phyloP scores from a whole-genome alignment of 108 stramenopile genomes.

The Nitzschia sp. region DNA sequence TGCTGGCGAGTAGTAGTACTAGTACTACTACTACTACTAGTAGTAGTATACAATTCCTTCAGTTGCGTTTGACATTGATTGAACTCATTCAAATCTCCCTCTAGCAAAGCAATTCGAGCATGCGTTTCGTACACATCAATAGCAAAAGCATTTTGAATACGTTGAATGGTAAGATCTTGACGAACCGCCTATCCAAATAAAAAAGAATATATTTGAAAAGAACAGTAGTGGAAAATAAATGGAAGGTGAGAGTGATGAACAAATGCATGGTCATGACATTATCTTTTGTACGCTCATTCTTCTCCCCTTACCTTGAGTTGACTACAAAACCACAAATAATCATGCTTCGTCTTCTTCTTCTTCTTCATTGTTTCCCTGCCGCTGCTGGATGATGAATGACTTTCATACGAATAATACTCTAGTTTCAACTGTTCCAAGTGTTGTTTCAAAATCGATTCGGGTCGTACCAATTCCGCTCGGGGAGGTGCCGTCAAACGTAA shows the following conservation, averaged over 20 bases:
- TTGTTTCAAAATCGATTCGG: constrained; percentile 50
- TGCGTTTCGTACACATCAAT: constrained; percentile 94
- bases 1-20: constrained; percentile 4
- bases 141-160: constrained; percentile 85
- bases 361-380: constrained; percentile 25
- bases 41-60: constrained; percentile 62
- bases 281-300: too few species aligned
- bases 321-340: constrained; percentile 90
- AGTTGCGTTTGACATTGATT: constrained; percentile 97
- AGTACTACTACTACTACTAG: constrained; percentile 22
- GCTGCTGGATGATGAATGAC: too few species aligned
- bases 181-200: constrained; percentile 78
- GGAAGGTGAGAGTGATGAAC: neutral
- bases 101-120: constrained; percentile 91
- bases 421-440: constrained; percentile 58
- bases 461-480: constrained; percentile 68
- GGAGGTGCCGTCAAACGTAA: constrained; percentile 83
- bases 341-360: constrained; percentile 19
- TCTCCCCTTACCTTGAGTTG: constrained; percentile 45
- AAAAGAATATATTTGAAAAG: constrained; percentile 41
- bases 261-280: too few species aligned
- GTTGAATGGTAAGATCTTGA: constrained; percentile 94
- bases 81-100: constrained; percentile 55
- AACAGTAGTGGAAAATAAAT: neutral
- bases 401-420: constrained; percentile 23